phyloP scores from a whole-genome alignment of 2,329 filamentous ascomycete species.

The Neonectria magnoliae region DNA sequence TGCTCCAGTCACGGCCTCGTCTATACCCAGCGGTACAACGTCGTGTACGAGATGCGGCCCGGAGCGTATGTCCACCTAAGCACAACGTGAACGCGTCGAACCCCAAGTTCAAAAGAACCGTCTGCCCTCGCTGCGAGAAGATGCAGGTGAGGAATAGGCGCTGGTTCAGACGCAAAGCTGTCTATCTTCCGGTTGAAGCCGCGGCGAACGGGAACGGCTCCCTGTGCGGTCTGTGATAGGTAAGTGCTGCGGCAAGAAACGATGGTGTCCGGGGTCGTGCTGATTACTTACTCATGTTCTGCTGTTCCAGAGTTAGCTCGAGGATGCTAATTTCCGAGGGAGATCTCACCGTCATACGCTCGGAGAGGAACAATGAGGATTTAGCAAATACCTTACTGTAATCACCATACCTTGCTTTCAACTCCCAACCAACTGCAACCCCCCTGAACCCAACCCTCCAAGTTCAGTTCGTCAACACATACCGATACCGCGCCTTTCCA shows the following conservation, averaged over 20 bases:
- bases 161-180: background rate
- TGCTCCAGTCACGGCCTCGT: background rate
- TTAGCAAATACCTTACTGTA: background rate
- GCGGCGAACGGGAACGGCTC: background rate
- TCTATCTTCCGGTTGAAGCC: background rate
- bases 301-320: background rate
- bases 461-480: slow-evolving; percentile 52
- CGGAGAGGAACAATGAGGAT: background rate
- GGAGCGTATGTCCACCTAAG: background rate
- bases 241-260: background rate
- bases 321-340: background rate
- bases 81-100: background rate
- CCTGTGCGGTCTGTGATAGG: background rate
- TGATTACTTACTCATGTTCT: background rate
- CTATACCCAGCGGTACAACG: background rate
- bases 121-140: background rate
- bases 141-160: background rate
- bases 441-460: background rate
- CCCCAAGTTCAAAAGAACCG: background rate
- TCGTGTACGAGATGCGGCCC: background rate
- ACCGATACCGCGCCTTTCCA: slow-evolving; percentile 60
- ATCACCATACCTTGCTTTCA: background rate
- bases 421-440: background rate
- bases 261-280: background rate
- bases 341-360: background rate